Base-by-base conservation (phyloP, 139 green algal genomes). In the Tetratostichococcus sp. region DNA sequence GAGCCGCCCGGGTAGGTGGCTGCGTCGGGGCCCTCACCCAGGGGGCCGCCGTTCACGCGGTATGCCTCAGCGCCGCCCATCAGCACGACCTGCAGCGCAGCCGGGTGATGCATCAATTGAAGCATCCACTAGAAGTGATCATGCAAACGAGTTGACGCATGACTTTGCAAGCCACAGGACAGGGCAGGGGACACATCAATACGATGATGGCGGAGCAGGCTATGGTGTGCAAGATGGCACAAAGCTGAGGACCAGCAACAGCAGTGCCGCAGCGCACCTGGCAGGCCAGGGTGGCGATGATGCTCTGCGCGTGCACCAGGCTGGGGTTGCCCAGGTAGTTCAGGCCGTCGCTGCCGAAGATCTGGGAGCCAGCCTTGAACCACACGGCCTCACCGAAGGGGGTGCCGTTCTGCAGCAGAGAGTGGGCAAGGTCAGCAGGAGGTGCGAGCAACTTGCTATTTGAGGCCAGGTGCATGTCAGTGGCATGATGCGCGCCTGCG, bases 241-340 rank as follows among this genome's bases (percentile, higher is more conserved):
- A 50, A 50, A 50, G 8, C 14, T 8, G 8, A 50, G 8, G 14
- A 22, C 8, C 14, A 50, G 8, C 14, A 6, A 25, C 58, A 19
- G 4, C 11, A 66, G 4, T 30, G 4, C 23, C 4, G 22, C 58
- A 66, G 71, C 58, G 65, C 4, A 94, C 83, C 93, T 98, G 94
- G 72, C 79, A 65, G 73, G 82, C 91, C 79, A 98, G 77, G 78
- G 91, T 97, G 76, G 89, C 91, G 50, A 97, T 76, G 84, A 97
- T 96, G 87, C 77, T 90, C 92, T 97, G 93, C 39, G 94, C 94
- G 85, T 98, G 94, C 65, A 98, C 83, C 72, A 96, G 85, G 71
- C 73, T 84, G 70, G 88, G 79, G 86, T 92, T 93, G 81, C 91
- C 91, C 74, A 96, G 76, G 84, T 95, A 95, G 90, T 95, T 74